phyloP scores from a whole-genome alignment of 2,329 filamentous ascomycete species.

The Lasiodiplodia citricola region DNA sequence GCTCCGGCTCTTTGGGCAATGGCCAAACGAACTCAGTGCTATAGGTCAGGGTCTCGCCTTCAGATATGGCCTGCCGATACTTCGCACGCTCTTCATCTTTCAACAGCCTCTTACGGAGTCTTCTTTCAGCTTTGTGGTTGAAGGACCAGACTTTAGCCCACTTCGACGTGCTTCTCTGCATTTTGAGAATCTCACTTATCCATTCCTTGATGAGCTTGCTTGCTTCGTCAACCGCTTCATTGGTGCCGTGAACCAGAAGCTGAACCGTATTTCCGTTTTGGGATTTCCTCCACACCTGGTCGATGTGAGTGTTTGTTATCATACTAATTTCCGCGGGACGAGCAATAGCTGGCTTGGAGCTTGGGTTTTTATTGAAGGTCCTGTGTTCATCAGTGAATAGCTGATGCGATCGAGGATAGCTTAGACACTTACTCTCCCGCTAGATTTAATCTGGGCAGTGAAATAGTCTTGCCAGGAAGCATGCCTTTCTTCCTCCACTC shows the following conservation, averaged over 20 bases:
- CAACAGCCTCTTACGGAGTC: not conserved
- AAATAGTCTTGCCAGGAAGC: not conserved
- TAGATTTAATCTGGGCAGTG: not conserved
- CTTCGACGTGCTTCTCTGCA: not conserved
- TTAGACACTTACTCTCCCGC: not conserved
- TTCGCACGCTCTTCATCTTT: constrained; percentile 11
- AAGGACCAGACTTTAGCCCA: constrained; percentile 14
- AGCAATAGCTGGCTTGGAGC: not conserved
- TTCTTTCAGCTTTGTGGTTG: not conserved
- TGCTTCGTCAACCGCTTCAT: not conserved
- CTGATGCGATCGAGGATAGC: not conserved
- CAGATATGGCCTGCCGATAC: constrained; percentile 28
- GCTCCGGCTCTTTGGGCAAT: not conserved
- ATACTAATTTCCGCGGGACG: constrained; percentile 1
- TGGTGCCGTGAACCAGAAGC: not conserved
- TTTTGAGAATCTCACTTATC: not conserved
- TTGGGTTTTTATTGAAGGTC: not conserved
- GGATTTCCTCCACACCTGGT: not conserved
- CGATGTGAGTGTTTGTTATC: not conserved
- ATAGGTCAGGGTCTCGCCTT: not conserved
- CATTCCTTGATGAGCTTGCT: not conserved
- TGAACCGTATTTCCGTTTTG: not conserved
- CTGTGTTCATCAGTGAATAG: not conserved
- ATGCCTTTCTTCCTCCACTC: not conserved
- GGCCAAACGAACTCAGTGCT: not conserved